Percentiles rank a stretch among this genome's conserved stretches.
Evolutionary conservation across 768 basidiomycete species (phyloP).

Genomic region (Porphyrellus cyaneotinctus): DNA sequence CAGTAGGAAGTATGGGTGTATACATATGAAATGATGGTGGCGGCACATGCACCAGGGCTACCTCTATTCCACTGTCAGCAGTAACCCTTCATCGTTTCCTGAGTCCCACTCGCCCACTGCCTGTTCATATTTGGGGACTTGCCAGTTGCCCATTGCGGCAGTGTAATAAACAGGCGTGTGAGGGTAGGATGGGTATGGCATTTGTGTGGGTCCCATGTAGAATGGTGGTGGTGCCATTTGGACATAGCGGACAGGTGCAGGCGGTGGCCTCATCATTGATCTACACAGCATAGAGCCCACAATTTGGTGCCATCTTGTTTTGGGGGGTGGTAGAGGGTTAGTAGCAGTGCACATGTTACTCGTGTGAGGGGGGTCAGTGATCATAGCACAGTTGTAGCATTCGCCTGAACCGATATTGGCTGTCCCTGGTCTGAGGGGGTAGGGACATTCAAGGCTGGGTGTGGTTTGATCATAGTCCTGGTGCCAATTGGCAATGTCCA

Average conservation of each 20-base stretch:
- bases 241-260: neutral
- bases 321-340: neutral
- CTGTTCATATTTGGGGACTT: too few species aligned
- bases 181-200: neutral
- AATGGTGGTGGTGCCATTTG: neutral
- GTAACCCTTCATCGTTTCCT: too few species aligned
- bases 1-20: too few species aligned
- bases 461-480: neutral
- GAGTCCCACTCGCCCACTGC: too few species aligned
- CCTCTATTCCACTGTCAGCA: too few species aligned
- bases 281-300: neutral
- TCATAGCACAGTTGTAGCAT: neutral
- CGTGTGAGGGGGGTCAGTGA: neutral
- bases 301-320: neutral
- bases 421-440: too few species aligned
- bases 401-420: too few species aligned
- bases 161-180: too few species aligned
- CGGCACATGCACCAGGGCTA: too few species aligned
- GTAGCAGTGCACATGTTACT: neutral
- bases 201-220: neutral
- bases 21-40: too few species aligned
- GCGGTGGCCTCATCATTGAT: neutral
- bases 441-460: neutral
- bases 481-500: too few species aligned
- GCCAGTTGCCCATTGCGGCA: too few species aligned